Evolutionary conservation across 1,284 basidiomycete species (phyloP), one percentile per base, ranked within the genome.

Genomic region (Jaminaea rosea): DNA sequence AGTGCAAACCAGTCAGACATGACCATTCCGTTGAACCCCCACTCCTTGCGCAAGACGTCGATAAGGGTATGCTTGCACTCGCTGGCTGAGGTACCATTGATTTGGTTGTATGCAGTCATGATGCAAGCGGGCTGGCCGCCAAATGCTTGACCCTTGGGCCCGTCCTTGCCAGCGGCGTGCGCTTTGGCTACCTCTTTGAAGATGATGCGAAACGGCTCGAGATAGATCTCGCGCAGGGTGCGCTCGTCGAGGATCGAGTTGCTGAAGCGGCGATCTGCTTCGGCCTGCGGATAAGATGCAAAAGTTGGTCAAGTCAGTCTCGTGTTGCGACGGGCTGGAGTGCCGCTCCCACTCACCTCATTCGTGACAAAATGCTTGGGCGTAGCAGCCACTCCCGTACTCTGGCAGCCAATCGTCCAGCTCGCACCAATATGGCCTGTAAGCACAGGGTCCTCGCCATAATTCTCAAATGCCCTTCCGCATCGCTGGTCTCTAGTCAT

Each of bases 21-120:
- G 47, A 82, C 76, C 58, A 79, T 84, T 21, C 87, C 87, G 74
- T 84, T 82, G 79, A 86, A 89, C 3, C 83, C 86, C 53, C 81
- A 79, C 68, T 87, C 84, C 17, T 78, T 78, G 74, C 86, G 86
- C 41, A 86, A 72, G 17, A 85, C 75, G 8, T 80, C 81, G 64
- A 84, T 85, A 50, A 84, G 69, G 2, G 78, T 79, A 65, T 81
- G 78, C 55, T 79, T 77, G 64, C 86, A 85, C 62, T 84, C 81
- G 63, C 83, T 85, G 0, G 83, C 79, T 63, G 76, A 85, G 0
- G 79, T 81, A 21, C 80, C 82, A 62, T 86, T 85, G 63, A 88
- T 76, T 75, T 39, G 85, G 53, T 65, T 67, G 61, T 55, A 55
- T 15, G 49, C 53, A 34, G 49, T 55, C 53, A 55, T 55, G 31